Conservation (phyloP, 2,329 filamentous ascomycete genomes). For the Pseudophaeomoniella oleicola region DNA sequence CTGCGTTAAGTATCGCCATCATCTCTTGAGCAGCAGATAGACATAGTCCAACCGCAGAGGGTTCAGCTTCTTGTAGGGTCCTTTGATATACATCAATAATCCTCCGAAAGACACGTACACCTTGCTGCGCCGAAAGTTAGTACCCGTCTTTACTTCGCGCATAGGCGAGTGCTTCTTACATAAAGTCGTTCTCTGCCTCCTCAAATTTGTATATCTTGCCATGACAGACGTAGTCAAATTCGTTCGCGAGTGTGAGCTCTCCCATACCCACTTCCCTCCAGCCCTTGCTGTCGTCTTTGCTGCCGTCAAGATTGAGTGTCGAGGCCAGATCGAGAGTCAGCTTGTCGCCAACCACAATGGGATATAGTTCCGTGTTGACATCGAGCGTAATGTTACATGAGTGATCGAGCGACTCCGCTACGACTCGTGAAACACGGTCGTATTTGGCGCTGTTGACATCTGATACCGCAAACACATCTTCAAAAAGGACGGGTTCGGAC, state of each 20-base stretch:
- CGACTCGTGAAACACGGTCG: conserved; percentile 82
- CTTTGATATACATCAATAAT: conserved; percentile 75
- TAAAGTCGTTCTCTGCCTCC: conserved; percentile 57
- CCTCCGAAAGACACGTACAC: conserved; percentile 91
- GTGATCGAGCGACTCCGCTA: conserved; percentile 59
- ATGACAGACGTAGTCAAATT: conserved; percentile 37
- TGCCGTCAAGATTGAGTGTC: conserved; percentile 74
- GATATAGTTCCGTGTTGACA: conserved; percentile 87
- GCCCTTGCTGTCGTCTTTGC: conserved; percentile 55
- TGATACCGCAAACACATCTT: conserved; percentile 78
- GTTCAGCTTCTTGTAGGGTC: conserved; percentile 90
- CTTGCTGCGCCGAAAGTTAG: conserved; percentile 47
- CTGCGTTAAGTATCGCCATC: conserved; percentile 7
- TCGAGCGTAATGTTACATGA: conserved; percentile 71
- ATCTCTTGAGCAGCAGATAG: conserved; percentile 91
- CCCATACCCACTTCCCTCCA: conserved; percentile 61
- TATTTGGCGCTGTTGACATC: conserved; percentile 75
- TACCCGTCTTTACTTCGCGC: conserved; percentile 4
- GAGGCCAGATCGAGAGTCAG: conserved; percentile 72
- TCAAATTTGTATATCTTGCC: conserved; percentile 38
- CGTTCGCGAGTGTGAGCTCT: conserved; percentile 39
- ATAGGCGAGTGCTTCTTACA: conserved; percentile 44
- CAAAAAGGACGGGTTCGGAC: conserved; percentile 83
- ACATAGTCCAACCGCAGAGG: conserved; percentile 84
- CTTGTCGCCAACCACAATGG: conserved; percentile 56